phyloP scores from a whole-genome alignment of 768 basidiomycete genomes.

The Austroboletus festivus region DNA sequence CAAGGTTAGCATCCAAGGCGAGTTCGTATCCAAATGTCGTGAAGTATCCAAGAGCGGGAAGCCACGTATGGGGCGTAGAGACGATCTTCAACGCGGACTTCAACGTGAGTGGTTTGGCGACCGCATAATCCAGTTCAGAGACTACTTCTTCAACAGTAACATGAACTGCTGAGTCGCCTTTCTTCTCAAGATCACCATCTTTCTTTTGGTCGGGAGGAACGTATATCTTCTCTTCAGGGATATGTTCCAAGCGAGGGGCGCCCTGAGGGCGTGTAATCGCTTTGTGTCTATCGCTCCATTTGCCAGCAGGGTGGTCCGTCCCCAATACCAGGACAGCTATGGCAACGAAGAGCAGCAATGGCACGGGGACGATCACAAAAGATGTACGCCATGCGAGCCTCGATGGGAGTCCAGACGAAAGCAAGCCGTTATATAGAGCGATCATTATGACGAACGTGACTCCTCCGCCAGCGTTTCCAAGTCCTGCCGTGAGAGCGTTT shows the following conservation, averaged over 20 bases:
- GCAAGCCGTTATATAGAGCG: slow-evolving; percentile 43
- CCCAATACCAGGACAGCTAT: slow-evolving; percentile 42
- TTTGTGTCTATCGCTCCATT: slow-evolving; percentile 47
- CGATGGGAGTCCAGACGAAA: slow-evolving; percentile 34
- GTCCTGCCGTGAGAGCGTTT: slow-evolving; percentile 55
- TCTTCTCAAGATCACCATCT: slow-evolving; percentile 27
- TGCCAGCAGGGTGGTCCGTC: slow-evolving; percentile 52
- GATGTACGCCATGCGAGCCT: slow-evolving; percentile 53
- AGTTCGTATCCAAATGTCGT: slow-evolving; percentile 60
- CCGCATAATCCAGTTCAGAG: slow-evolving; percentile 41
- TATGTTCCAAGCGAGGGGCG: background rate
- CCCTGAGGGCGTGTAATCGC: slow-evolving; percentile 22
- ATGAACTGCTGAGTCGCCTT: slow-evolving; percentile 18
- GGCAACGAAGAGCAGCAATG: slow-evolving; percentile 45
- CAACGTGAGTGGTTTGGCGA: slow-evolving; percentile 43
- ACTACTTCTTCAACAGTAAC: slow-evolving; percentile 3
- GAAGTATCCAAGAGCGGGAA: slow-evolving; percentile 50
- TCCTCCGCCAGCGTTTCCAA: slow-evolving; percentile 48
- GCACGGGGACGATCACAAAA: slow-evolving; percentile 56
- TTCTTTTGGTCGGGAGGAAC: slow-evolving; percentile 19
- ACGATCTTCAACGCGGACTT: slow-evolving; percentile 33
- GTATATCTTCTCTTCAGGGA: slow-evolving; percentile 10
- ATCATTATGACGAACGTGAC: slow-evolving; percentile 59
- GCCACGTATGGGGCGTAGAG: slow-evolving; percentile 47
- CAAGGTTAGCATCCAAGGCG: slow-evolving; percentile 51